A percentile compares a stretch with the other conserved stretches of the same genome.
phyloP scores from a whole-genome alignment of 352 stramenopile species.

The Phytophthora sp. region DNA sequence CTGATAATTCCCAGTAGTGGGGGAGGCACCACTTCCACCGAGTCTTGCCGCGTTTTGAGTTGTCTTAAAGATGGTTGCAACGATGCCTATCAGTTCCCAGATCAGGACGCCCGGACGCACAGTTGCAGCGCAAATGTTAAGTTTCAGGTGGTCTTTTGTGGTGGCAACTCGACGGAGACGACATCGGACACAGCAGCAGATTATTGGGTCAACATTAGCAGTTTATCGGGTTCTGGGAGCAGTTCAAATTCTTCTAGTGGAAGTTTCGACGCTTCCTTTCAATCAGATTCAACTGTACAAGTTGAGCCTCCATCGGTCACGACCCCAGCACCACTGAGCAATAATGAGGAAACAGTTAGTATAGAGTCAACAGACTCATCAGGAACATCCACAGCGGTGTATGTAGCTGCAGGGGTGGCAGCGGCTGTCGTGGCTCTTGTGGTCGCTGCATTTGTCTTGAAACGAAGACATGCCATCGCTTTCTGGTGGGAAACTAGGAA shows the following conservation, averaged over 20 bases:
- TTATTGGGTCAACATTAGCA: constrained; percentile 30
- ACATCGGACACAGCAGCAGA: constrained; percentile 24
- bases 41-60: constrained; percentile 54
- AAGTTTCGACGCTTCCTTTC: constrained; percentile 1
- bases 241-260: constrained; percentile 7
- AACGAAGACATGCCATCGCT: constrained; percentile 24
- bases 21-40: constrained; percentile 31
- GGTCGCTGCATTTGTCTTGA: constrained; percentile 25
- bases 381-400: constrained; percentile 22
- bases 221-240: constrained; percentile 11
- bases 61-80: constrained; percentile 64
- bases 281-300: constrained; percentile 8
- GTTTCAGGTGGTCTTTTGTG: constrained; percentile 72
- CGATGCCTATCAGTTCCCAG: constrained; percentile 76
- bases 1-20: constrained; percentile 53
- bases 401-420: constrained; percentile 21
- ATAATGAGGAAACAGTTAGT: constrained; percentile 11
- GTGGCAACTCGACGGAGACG: constrained; percentile 19
- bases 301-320: constrained; percentile 21
- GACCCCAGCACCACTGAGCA: constrained; percentile 2
- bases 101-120: constrained; percentile 74
- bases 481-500: constrained; percentile 32
- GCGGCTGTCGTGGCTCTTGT: constrained; percentile 33
- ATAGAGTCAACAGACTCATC: constrained; percentile 21
- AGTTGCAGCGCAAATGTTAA: constrained; percentile 51